Evolutionary conservation across 1,284 basidiomycete species (phyloP).

Genomic region (Pyrrhoderma noxium): DNA sequence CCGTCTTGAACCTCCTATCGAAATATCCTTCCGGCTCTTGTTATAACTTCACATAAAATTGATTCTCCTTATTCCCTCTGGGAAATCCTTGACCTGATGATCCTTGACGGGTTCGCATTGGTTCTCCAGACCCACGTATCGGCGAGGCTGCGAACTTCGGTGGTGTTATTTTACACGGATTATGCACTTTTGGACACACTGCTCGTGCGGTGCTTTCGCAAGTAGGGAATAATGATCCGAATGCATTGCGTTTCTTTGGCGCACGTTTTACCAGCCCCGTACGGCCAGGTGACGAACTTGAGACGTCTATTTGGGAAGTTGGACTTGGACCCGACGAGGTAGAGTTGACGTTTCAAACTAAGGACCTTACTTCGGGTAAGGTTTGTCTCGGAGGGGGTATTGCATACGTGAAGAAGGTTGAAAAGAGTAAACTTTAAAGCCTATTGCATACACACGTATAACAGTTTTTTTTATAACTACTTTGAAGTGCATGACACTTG

Average conservation of each 20-base stretch:
- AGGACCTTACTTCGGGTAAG: conserved; percentile 63
- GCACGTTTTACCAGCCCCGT: conserved; percentile 76
- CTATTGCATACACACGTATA: no score
- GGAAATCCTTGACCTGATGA: no score
- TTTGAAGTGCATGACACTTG: no score
- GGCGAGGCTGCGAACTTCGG: conserved; percentile 70
- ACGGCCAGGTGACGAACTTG: conserved; percentile 69
- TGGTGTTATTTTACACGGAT: conserved; percentile 77
- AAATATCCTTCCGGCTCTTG: no score
- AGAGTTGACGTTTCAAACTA: conserved; percentile 68
- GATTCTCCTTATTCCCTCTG: no score
- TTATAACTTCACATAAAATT: no score
- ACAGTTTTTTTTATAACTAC: not conserved
- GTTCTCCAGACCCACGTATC: conserved; percentile 66
- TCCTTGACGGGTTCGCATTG: no score
- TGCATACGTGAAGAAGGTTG: conserved; percentile 49
- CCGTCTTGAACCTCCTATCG: no score
- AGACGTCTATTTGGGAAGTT: conserved; percentile 74
- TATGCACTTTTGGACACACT: conserved; percentile 70
- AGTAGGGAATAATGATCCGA: conserved; percentile 51
- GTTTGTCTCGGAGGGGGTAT: conserved; percentile 51
- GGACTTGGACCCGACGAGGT: conserved; percentile 57
- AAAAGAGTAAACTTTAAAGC: conserved; percentile 48
- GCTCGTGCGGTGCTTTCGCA: conserved; percentile 64
- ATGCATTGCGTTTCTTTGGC: conserved; percentile 57